Evolutionary conservation across 768 basidiomycete genomes (phyloP).

Genomic region (Pleurotus ostreatus): DNA sequence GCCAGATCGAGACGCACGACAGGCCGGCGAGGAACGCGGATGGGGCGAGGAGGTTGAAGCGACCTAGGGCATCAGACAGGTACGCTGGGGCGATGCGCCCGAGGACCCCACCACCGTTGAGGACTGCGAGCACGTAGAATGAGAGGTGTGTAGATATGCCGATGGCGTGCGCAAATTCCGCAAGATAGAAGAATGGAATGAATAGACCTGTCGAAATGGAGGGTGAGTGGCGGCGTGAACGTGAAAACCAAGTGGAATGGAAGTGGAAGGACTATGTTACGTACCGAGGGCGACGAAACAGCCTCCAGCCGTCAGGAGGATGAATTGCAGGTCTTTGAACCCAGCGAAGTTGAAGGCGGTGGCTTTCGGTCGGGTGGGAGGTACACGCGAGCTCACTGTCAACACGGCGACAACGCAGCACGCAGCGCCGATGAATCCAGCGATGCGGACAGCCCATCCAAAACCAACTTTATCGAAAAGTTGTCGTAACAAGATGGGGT

Average conservation of each 20-base stretch:
- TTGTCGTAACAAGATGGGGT: conserved; percentile 57
- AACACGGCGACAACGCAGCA: conserved; percentile 44
- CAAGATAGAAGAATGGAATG: conserved; percentile 70
- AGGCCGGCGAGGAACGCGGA: conserved; percentile 61
- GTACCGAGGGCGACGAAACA: conserved; percentile 58
- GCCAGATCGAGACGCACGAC: conserved; percentile 56
- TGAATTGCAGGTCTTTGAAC: conserved; percentile 46
- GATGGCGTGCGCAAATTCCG: conserved; percentile 49
- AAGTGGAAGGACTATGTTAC: conserved; percentile 12
- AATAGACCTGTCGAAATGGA: conserved; percentile 48
- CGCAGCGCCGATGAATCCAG: conserved; percentile 44
- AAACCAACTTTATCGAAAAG: conserved; percentile 57
- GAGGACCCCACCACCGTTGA: conserved; percentile 65
- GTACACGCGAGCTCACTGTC: conserved; percentile 35
- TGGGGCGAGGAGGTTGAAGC: conserved; percentile 64
- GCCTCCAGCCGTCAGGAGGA: conserved; percentile 50
- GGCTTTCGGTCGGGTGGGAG: conserved; percentile 26
- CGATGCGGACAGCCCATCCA: conserved; percentile 58
- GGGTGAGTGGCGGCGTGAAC: background rate
- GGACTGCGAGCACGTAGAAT: conserved; percentile 56
- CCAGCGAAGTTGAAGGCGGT: conserved; percentile 11
- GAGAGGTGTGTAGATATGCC: conserved; percentile 33
- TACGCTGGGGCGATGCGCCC: conserved; percentile 64
- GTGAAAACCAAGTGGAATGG: background rate
- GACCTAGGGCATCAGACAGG: conserved; percentile 61